These are phyloP conservation scores for Lactarius akahatsu DNA, from an alignment of 768 basidiomycete genomes.

Conservation along the genomic window DNA sequence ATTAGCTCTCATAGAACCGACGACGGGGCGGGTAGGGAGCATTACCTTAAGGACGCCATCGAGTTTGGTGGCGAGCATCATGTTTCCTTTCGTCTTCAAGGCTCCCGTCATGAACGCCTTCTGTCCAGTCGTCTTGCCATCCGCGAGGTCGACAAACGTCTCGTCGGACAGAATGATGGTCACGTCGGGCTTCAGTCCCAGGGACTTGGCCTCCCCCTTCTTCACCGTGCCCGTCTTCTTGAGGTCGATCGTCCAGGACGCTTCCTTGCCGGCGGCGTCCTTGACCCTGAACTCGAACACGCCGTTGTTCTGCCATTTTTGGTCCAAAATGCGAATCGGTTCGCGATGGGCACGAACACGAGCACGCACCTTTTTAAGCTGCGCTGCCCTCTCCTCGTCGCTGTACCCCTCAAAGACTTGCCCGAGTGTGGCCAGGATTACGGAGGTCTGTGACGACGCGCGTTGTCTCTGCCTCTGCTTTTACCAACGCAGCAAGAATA, in stretches of 20 bases:
- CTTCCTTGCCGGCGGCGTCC: slow-evolving; percentile 69
- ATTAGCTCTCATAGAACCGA: neutral
- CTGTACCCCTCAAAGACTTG: slow-evolving; percentile 51
- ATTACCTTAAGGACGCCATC: slow-evolving; percentile 75
- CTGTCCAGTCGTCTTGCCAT: slow-evolving; percentile 85
- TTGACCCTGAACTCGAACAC: slow-evolving; percentile 84
- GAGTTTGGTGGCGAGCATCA: slow-evolving; percentile 94
- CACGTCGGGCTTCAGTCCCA: slow-evolving; percentile 77
- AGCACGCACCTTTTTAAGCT: slow-evolving; percentile 68
- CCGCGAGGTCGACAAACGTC: slow-evolving; percentile 66
- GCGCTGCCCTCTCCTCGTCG: slow-evolving; percentile 61
- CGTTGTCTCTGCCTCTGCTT: neutral
- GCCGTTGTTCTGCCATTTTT: slow-evolving; percentile 62
- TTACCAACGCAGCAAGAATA: neutral
- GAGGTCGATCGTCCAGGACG: slow-evolving; percentile 88
- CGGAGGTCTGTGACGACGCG: slow-evolving; percentile 53
- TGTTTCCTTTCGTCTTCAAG: slow-evolving; percentile 88
- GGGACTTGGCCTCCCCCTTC: slow-evolving; percentile 52
- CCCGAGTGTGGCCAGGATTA: slow-evolving; percentile 55
- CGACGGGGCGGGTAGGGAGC: neutral
- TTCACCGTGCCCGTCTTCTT: slow-evolving; percentile 79
- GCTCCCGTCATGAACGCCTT: slow-evolving; percentile 96
- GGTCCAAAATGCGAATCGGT: neutral
- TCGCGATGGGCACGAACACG: neutral
- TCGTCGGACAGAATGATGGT: slow-evolving; percentile 78